Conservation (phyloP, 129 eudicot species). For the Scalesia atractyloides region DNA sequence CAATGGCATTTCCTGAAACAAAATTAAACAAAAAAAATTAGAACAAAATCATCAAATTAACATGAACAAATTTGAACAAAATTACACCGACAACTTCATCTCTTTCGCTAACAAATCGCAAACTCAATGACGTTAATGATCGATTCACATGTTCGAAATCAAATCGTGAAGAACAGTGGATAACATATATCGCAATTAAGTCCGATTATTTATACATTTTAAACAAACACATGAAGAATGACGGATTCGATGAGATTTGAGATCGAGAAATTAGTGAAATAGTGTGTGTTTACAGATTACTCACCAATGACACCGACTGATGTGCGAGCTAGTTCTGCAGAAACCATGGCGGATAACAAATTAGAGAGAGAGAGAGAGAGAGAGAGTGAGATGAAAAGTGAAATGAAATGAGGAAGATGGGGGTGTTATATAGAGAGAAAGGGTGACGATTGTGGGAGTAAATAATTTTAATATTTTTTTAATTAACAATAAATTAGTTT, state of each 20-base stretch:
- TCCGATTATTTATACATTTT: not conserved
- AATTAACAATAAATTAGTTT: not conserved
- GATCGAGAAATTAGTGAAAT: not conserved
- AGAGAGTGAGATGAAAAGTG: slow-evolving; percentile 2
- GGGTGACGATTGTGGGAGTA: slow-evolving; percentile 21
- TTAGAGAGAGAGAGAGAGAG: not conserved
- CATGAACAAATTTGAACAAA: not conserved
- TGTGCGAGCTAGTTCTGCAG: slow-evolving; percentile 40
- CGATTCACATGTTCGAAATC: not conserved
- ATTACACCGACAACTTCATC: not conserved
- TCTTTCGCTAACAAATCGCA: not conserved
- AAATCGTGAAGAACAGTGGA: not conserved
- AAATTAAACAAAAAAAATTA: not conserved
- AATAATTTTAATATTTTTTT: no score
- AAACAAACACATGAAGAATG: slow-evolving; percentile 1
- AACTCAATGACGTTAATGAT: not conserved
- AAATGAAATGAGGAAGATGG: slow-evolving; percentile 10
- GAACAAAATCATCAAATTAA: not conserved
- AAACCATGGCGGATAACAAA: slow-evolving; percentile 32
- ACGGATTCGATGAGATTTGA: not conserved
- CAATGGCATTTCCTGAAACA: slow-evolving; percentile 42
- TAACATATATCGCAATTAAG: not conserved
- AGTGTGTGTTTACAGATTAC: not conserved
- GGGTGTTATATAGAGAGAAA: slow-evolving; percentile 29
- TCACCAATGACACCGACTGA: slow-evolving; percentile 37